phyloP scores from a whole-genome alignment of 306 rosid species.

The Cucurbita ficifolia region DNA sequence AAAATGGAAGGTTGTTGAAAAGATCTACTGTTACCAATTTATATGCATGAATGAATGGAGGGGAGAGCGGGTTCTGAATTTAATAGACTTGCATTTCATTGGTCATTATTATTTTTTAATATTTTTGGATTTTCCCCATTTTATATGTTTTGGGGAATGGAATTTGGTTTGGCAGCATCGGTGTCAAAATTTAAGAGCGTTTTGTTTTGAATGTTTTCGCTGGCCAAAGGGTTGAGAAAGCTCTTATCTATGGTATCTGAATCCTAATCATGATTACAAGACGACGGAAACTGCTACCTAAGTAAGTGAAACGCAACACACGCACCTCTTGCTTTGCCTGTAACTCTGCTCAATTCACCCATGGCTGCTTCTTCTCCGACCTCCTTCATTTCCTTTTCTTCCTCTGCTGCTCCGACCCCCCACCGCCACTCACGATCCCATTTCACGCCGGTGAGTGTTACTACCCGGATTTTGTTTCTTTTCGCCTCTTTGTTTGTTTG shows the following conservation, averaged over 20 bases:
- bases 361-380: slow-evolving; percentile 23
- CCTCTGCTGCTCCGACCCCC: slow-evolving; percentile 8
- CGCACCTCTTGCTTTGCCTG: not conserved
- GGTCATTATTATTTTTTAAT: not conserved
- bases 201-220: not conserved
- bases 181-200: not conserved
- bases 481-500: not conserved
- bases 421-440: slow-evolving; percentile 13
- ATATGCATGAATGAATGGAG: not conserved
- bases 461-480: not conserved
- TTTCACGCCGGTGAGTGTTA: slow-evolving; percentile 35
- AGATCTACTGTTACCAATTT: too few species aligned
- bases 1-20: too few species aligned
- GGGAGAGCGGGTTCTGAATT: not conserved
- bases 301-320: not conserved
- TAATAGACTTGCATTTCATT: not conserved
- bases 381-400: not conserved
- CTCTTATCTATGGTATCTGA: not conserved
- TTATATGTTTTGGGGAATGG: not conserved
- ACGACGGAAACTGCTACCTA: slow-evolving; percentile 1
- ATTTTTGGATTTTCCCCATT: not conserved
- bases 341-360: not conserved
- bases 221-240: not conserved
- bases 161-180: not conserved
- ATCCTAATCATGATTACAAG: slow-evolving; percentile 1